These are phyloP conservation scores for Protomyces arabidopsidicola DNA, from an alignment of 1,139 yeast species.

Conservation along the genomic window DNA sequence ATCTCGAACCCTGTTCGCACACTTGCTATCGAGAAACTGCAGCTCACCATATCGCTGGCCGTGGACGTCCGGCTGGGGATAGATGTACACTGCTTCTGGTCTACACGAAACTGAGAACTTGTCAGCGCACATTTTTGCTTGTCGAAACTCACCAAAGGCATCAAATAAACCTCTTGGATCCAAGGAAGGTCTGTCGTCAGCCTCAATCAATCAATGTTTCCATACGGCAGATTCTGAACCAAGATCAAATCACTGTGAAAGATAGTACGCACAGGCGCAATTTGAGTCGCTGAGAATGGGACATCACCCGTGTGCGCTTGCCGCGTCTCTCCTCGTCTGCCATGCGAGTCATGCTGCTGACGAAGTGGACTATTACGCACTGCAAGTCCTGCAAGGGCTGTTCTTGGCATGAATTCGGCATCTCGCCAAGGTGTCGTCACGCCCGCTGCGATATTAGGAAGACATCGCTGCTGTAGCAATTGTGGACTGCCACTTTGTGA, in stretches of 20 bases:
- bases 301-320: neutral
- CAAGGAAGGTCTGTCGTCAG: neutral
- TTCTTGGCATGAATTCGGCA: neutral
- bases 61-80: neutral
- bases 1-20: neutral
- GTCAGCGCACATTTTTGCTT: no score
- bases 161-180: neutral
- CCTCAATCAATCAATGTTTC: neutral
- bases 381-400: neutral
- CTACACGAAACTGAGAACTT: neutral
- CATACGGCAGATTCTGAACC: neutral
- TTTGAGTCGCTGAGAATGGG: neutral
- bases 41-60: neutral
- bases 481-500: neutral
- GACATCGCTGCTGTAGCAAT: neutral
- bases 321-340: neutral
- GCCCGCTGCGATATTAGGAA: neutral
- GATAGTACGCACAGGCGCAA: neutral
- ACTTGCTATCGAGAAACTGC: neutral
- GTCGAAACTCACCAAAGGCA: neutral
- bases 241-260: neutral
- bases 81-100: neutral
- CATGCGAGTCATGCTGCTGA: neutral
- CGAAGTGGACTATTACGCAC: neutral
- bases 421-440: neutral